Evolutionary conservation across 306 rosid species (phyloP).

Genomic region (Betula pendula): DNA sequence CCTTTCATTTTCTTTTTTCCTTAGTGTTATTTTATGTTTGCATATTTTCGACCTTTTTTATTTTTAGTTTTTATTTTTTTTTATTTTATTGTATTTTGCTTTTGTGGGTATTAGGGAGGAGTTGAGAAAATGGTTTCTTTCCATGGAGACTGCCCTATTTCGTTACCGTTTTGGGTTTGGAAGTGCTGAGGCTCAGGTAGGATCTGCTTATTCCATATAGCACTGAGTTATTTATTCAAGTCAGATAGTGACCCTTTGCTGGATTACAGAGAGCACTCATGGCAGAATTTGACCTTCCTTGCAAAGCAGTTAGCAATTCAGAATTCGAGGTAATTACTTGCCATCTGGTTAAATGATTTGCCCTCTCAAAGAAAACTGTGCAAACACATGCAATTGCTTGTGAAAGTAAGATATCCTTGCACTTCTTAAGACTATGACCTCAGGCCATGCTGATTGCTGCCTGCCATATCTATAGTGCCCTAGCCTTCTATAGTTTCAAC

Average conservation of each 20-base stretch:
- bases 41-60: neutral
- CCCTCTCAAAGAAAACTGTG: neutral
- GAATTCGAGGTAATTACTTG: constrained; percentile 72
- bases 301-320: constrained; percentile 55
- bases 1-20: constrained; percentile 2
- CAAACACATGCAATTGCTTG: neutral
- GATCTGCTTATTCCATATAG: constrained; percentile 11
- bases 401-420: neutral
- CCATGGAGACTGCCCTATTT: constrained; percentile 79
- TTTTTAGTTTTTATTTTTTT: too few species aligned
- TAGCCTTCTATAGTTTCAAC: neutral
- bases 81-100: constrained; percentile 9
- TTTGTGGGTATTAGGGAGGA: constrained; percentile 62
- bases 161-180: constrained; percentile 59
- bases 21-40: neutral
- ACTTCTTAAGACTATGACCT: neutral
- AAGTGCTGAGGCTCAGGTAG: constrained; percentile 74
- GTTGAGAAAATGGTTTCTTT: constrained; percentile 92
- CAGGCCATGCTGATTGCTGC: neutral
- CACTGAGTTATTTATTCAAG: constrained; percentile 20
- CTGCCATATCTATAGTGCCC: neutral
- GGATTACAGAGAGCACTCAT: constrained; percentile 59
- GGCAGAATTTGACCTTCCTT: constrained; percentile 72
- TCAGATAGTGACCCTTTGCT: constrained; percentile 28
- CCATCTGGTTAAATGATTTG: constrained; percentile 23